Evolutionary conservation across 2,329 filamentous ascomycete genomes (phyloP), one percentile per base, ranked within the genome.

Genomic region (Colletotrichum sp.): DNA sequence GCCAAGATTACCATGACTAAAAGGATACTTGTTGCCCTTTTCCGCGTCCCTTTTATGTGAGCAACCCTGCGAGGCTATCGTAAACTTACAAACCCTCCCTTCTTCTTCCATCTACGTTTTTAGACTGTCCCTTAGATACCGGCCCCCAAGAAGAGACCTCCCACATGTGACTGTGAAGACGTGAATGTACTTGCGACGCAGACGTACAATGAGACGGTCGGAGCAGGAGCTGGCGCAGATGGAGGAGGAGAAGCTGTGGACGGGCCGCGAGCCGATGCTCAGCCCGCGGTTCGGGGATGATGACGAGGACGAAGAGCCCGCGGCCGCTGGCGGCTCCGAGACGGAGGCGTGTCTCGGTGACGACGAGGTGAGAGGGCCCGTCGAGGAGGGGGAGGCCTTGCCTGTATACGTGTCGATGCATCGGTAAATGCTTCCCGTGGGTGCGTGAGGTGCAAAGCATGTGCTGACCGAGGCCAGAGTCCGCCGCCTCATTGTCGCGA

Each of bases 111-210:
- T 6, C 57, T 70, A n/a, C 13, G 9, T 64, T 64, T 15, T n/a
- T 8, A 28, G 32, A 26, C 16, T 21, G 44, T 21, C 44, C 44
- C 44, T 52, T 1, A 24, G n/a, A 52, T 0, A 52, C 6, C 44
- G 44, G n/a, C 10, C 12, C 44, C n/a, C n/a, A 13, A 21, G 39
- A 49, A 52, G 6, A 59, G 15, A 52, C 44, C 55, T 59, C 21
- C 55, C n/a, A 34, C 26, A 57, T 65, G 59, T 65, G 49, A 39
- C 44, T 21, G 44, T 52, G n/a, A 52, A 52, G 18, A 68, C 64
- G 73, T 76, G 73, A 76, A 76, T 76, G 73, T 73, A 76, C 39
- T 60, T 76, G 49, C 63, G 73, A 73, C 73, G 73, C 63, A 73
- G 73, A 59, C 73, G 73, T 30, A 64, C 24, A 13, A 76, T 72